Conservation (phyloP, 345 rosid genomes). For the Eucalyptus cloeziana region DNA sequence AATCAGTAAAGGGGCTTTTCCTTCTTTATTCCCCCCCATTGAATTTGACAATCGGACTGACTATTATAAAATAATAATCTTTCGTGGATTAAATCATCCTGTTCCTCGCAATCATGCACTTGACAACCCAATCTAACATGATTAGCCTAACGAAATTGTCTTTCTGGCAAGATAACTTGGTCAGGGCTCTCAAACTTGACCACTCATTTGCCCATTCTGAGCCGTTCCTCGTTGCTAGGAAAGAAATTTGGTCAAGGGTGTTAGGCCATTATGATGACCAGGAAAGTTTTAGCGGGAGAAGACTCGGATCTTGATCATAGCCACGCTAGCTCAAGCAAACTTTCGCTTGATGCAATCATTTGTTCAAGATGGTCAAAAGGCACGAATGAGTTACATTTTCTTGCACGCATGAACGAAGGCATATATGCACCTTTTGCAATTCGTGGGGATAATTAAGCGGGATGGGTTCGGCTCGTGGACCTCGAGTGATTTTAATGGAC, state of each 20-base stretch:
- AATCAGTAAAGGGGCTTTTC: neutral
- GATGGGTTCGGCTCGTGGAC: neutral
- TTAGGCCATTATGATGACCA: neutral
- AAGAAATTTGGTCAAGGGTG: neutral
- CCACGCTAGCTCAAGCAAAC: neutral
- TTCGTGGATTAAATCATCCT: neutral
- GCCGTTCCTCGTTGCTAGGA: neutral
- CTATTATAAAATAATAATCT: neutral
- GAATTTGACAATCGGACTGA: neutral
- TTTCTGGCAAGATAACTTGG: neutral
- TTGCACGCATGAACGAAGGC: neutral
- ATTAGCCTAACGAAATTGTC: neutral
- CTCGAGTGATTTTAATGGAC: neutral
- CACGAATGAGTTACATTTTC: neutral
- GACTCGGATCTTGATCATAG: neutral
- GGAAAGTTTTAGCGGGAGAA: neutral
- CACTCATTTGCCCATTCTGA: neutral
- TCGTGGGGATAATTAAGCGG: neutral
- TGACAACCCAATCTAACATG: neutral
- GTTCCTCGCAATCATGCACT: neutral
- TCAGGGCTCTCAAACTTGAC: neutral
- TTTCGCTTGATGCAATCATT: neutral
- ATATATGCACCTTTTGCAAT: neutral
- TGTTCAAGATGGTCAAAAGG: neutral
- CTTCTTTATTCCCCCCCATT: neutral